Percentiles rank a stretch among this genome's conserved stretches.
These are phyloP conservation scores for Annona squamosa DNA, from an alignment of 164 flowering plant genomes.

Conservation along the genomic window DNA sequence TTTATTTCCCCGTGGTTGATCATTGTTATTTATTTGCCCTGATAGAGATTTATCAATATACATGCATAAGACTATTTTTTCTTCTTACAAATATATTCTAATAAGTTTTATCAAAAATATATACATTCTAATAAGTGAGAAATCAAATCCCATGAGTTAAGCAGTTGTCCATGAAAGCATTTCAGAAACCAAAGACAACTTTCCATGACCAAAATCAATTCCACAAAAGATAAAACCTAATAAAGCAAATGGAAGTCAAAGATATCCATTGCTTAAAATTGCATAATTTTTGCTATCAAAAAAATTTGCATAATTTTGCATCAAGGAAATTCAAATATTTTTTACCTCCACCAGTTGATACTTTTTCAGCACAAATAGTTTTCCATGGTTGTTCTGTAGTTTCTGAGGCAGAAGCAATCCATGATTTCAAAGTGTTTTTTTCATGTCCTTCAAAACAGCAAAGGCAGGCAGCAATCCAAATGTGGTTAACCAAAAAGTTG, in stretches of 20 bases:
- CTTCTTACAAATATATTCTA: no score
- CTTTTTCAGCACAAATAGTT: slow-evolving; percentile 10
- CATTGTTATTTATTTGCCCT: no score
- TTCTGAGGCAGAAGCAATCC: slow-evolving; percentile 53
- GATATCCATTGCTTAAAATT: not conserved
- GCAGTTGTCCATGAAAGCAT: not conserved
- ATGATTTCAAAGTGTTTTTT: slow-evolving; percentile 47
- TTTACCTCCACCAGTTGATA: slow-evolving; percentile 30
- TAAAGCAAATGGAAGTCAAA: not conserved
- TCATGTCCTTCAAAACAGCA: slow-evolving; percentile 34
- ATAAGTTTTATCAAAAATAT: no score
- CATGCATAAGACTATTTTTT: no score
- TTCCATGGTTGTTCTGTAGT: slow-evolving; percentile 14
- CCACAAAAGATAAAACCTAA: not conserved
- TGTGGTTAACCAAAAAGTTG: not conserved
- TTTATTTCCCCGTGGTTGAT: no score
- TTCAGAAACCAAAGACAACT: not conserved
- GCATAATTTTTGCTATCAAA: not conserved
- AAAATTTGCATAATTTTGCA: not conserved
- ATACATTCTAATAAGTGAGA: no score
- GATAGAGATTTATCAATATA: no score
- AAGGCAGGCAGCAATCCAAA: slow-evolving; percentile 1
- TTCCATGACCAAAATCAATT: not conserved
- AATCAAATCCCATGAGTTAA: not conserved
- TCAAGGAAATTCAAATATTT: not conserved